Conservation (phyloP, 192 early-diverging fungal genomes). For the Podila clonocystis region DNA sequence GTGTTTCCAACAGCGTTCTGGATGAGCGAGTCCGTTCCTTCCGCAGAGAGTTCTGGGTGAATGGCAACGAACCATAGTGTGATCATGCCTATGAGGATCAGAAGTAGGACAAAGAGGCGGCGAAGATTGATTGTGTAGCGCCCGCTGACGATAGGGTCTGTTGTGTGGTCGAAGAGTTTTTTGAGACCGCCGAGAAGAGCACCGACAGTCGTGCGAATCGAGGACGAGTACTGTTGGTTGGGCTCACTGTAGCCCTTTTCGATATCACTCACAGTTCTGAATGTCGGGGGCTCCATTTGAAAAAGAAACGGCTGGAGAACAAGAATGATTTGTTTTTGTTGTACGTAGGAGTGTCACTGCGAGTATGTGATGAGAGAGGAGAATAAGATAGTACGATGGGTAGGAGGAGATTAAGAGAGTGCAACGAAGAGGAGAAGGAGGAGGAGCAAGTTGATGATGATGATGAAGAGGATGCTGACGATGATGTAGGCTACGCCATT, state of each 20-base stretch:
- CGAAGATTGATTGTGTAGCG: conserved; percentile 45
- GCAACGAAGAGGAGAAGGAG: no score
- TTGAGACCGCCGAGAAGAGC: conserved; percentile 20
- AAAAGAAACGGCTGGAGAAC: no score
- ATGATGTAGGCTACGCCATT: no score
- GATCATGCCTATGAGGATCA: conserved; percentile 15
- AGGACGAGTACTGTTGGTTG: not conserved
- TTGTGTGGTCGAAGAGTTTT: conserved; percentile 28
- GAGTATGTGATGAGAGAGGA: no score
- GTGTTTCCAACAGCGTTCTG: not conserved
- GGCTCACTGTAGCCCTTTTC: conserved; percentile 12
- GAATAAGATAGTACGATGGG: no score
- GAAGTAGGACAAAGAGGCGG: conserved; percentile 29
- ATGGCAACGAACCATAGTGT: conserved; percentile 20
- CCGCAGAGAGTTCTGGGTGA: not conserved
- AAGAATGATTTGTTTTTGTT: no score
- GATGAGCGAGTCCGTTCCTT: not conserved
- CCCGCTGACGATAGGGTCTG: conserved; percentile 32
- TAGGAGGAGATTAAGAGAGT: no score
- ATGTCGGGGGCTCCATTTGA: not conserved
- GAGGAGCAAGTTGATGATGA: no score
- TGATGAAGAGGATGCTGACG: no score
- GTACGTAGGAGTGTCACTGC: no score
- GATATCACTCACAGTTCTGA: conserved; percentile 30
- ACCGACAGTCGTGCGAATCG: conserved; percentile 1